Evolutionary conservation across 2,329 filamentous ascomycete genomes (phyloP), one percentile per base, ranked within the genome.

Genomic region (Aspergillus quadrilineatus): DNA sequence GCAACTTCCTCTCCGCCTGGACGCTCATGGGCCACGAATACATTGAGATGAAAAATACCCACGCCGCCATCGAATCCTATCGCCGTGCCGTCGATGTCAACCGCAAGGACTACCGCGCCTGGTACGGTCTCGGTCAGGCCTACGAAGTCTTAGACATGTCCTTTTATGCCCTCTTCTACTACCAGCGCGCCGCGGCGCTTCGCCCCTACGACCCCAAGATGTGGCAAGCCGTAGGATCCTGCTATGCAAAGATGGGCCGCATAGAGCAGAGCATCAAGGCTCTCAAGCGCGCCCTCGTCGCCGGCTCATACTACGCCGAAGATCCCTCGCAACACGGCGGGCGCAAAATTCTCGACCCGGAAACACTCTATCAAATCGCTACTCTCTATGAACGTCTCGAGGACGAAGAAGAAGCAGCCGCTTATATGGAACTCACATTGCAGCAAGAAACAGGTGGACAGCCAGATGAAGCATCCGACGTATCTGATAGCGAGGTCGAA

Each of bases 11-110:
- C 14, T 95, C 92, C 0, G 94, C 94, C 1, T 99, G 94, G 94
- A 99, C 94, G 0, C 80, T 99, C 1, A 97, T 99, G 93, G 94
- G 94, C 1, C 94, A 99, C 73, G 94, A 99, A 73, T 99, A 97
- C 66, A 92, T 97, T 53, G 94, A 99, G 74, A 86, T 99, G 75
- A 99, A 97, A 70, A 99, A 99, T 71, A 97, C 93, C 0, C 94
- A 99, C 68, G 93, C 94, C 0, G 94, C 94, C 7, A 97, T 99
- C 60, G 94, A 99, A 73, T 96, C 91, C 1, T 99, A 99, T 69
- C 86, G 94, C 1, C 88, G 94, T 42, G 94, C 94, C 1, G 93
- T 99, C 1, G 94, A 99, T 67, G 90, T 94, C 64, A 97, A 99
- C 69, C 86, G 93, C 34, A 90, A 94, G 65, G 94, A 99, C 72